These are phyloP conservation scores for Saccharomycopsis guyanensis DNA, from an alignment of 805 yeast genomes.

Conservation along the genomic window DNA sequence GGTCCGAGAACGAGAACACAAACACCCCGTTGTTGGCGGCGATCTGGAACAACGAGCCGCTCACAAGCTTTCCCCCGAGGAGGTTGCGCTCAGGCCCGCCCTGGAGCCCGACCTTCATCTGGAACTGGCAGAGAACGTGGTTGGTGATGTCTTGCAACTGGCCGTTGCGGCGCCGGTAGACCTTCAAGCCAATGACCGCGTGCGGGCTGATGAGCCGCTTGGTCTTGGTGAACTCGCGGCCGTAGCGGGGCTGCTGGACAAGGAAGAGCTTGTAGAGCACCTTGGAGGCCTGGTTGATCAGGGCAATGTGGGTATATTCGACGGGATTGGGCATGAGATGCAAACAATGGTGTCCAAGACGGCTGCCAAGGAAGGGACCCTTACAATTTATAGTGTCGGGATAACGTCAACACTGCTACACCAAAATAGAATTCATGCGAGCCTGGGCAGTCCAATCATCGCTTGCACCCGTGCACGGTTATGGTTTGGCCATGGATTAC, in stretches of 20 bases:
- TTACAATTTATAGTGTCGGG: not conserved
- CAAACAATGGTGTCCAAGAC: not conserved
- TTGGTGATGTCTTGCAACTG: constrained; percentile 4
- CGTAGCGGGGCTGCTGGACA: constrained; percentile 5
- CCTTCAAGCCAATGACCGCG: constrained; percentile 5
- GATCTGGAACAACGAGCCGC: constrained; percentile 8
- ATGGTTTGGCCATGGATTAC: no score
- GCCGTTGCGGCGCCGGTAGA: not conserved
- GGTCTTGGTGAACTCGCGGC: constrained; percentile 7
- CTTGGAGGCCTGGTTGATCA: not conserved
- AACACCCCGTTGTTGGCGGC: constrained; percentile 3
- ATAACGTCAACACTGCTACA: no score
- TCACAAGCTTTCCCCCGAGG: constrained; percentile 6
- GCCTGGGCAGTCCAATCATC: no score
- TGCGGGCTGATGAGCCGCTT: constrained; percentile 8
- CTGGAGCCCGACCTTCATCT: not conserved
- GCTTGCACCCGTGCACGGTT: no score
- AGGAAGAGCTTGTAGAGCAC: constrained; percentile 1
- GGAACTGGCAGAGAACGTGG: constrained; percentile 7
- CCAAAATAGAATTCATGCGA: no score
- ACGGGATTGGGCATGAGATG: not conserved
- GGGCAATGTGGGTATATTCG: not conserved
- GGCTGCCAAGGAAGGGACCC: not conserved
- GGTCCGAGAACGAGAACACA: not conserved
- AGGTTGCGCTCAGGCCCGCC: not conserved